Base-by-base conservation (phyloP, 306 rosid genomes). In the Cucurbita argyrosperma region DNA sequence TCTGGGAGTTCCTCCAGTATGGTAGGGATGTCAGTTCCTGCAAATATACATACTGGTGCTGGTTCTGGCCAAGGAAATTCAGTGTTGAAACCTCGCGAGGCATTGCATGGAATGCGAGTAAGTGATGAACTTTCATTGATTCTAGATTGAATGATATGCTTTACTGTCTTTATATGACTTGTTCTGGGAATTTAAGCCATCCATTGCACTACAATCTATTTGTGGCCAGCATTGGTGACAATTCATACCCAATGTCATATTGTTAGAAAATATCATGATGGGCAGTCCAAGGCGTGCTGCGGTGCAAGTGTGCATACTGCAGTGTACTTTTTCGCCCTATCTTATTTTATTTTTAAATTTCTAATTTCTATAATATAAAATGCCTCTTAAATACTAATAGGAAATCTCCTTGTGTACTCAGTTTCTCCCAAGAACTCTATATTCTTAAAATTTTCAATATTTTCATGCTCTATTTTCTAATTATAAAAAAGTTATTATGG, bases 81-180 rank as follows among this genome's bases (percentile, higher is more conserved):
- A 56, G 78, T 90, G 87, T 60, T 87, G 68, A 89, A 96, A 81
- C 90, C 96, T 70, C 96, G 92, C 10, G 99, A 95, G 39, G 39
- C 84, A 76, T 77, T 84, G 78, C 92, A 89, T 54, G 85, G 89
- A 87, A 87, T 87, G 86, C 85, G 96, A 91, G 99, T 95, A 84
- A 87, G 97, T 82, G 64, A 49, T 82, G 74, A 42, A 67, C 66
- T 14, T 23, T 74, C 53, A 42, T 60, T 30, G 67, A 38, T 82
- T 60, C 46, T 9, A 57, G 67, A 69, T 69, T 47, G 74, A 45
- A 13, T 50, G 18, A 30, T 69, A 6, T 49, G 45, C 23, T 49
- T 23, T 45, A 19, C 42, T 7, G 58, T 12, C 3, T 19, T 68
- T 47, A 8, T 68, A 4, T 1, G 56, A 46, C 21, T 50, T 19